Percentiles rank a stretch among this genome's conserved stretches.
These are phyloP conservation scores for Ceraceosorus bombacis DNA, from an alignment of 1,284 basidiomycete genomes.

Conservation along the genomic window DNA sequence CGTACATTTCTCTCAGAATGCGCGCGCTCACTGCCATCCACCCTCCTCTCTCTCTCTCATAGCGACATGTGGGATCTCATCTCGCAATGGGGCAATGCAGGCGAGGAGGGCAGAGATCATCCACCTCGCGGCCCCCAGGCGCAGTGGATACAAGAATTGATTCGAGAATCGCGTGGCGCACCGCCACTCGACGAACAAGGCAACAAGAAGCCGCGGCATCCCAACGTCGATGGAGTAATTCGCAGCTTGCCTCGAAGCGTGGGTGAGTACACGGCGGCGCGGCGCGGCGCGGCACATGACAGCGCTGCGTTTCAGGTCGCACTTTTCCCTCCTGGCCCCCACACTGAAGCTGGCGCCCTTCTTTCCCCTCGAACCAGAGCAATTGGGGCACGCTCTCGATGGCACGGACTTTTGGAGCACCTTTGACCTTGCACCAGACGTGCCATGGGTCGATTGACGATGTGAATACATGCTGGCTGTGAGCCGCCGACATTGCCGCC, in stretches of 20 bases:
- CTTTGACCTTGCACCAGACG: conserved; percentile 12
- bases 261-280: too few species aligned
- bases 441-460: conserved; percentile 12
- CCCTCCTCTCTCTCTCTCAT: not conserved
- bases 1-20: too few species aligned
- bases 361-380: not conserved
- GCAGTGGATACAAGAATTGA: conserved; percentile 8
- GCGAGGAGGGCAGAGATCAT: conserved; percentile 13
- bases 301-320: not conserved
- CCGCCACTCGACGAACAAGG: not conserved
- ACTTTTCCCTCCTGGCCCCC: not conserved
- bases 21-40: not conserved
- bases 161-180: conserved; percentile 7
- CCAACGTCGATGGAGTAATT: not conserved
- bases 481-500: too few species aligned
- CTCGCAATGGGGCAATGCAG: conserved; percentile 9
- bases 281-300: too few species aligned
- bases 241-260: conserved; percentile 8
- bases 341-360: not conserved
- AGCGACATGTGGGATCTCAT: conserved; percentile 15
- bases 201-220: not conserved
- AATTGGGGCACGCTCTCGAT: conserved; percentile 9
- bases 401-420: conserved; percentile 14
- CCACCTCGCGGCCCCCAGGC: conserved; percentile 7
- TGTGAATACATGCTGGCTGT: not conserved